Conservation (phyloP, 164 flowering plant species). For the Annona cherimola region DNA sequence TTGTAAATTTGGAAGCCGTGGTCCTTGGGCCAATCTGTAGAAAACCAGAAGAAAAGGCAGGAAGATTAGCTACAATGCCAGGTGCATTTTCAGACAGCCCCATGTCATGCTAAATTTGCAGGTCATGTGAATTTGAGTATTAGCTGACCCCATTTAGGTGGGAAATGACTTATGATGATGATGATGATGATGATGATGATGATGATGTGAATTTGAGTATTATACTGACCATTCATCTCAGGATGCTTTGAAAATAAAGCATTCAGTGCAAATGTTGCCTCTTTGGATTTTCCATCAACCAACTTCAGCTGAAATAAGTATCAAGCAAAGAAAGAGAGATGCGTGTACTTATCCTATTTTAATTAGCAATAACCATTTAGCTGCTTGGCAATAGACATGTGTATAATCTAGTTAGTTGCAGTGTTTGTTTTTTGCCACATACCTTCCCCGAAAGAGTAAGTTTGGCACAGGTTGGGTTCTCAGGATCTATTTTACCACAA, state of each 20-base stretch:
- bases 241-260: conserved; percentile 89
- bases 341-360: background rate
- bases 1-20: conserved; percentile 77
- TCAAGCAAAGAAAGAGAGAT: background rate
- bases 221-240: conserved; percentile 70
- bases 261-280: conserved; percentile 52
- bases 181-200: no score
- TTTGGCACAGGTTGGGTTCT: conserved; percentile 86
- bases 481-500: conserved; percentile 81
- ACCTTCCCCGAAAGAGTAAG: conserved; percentile 95
- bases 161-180: no score
- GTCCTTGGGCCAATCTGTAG: conserved; percentile 72
- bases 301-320: conserved; percentile 42
- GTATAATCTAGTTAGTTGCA: no score
- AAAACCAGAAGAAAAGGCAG: conserved; percentile 8
- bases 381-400: no score
- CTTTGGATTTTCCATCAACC: conserved; percentile 43
- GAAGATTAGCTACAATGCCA: background rate
- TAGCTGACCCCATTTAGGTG: conserved; percentile 27
- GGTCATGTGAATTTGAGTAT: background rate
- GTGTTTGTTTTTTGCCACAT: conserved; percentile 2
- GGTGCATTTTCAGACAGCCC: no score
- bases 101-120: background rate
- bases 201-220: background rate
- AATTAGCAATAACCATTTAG: background rate